These are phyloP conservation scores for Colletotrichum australisinense DNA, from an alignment of 2,329 filamentous ascomycete genomes.

Conservation along the genomic window DNA sequence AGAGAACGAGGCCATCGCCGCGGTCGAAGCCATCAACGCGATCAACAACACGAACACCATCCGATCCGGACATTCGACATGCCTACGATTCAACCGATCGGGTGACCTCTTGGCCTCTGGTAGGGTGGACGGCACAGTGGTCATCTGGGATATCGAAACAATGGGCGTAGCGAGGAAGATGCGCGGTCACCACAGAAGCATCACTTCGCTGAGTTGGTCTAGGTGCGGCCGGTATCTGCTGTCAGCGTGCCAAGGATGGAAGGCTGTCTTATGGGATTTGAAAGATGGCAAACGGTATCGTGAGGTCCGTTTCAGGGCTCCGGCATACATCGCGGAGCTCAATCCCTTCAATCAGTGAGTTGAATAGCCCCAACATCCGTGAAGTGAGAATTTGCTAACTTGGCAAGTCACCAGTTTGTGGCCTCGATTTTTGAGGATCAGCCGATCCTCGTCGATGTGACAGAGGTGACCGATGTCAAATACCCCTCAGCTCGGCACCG, in stretches of 20 bases:
- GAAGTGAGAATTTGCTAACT: constrained; percentile 1
- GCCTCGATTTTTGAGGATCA: constrained; percentile 95
- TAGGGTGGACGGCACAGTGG: constrained; percentile 91
- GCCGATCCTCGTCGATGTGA: constrained; percentile 87
- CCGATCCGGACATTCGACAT: constrained; percentile 75
- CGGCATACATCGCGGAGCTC: constrained; percentile 95
- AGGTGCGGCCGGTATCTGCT: constrained; percentile 90
- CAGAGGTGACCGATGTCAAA: constrained; percentile 76
- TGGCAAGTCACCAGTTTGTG: constrained; percentile 76
- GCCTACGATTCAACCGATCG: constrained; percentile 88
- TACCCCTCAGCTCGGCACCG: constrained; percentile 83
- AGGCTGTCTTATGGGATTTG: constrained; percentile 95
- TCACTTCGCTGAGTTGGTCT: constrained; percentile 96
- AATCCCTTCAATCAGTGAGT: constrained; percentile 89
- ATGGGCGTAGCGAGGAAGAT: constrained; percentile 96
- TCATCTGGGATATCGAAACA: constrained; percentile 97
- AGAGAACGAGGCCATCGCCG: constrained; percentile 34
- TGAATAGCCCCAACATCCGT: background rate
- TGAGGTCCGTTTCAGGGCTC: constrained; percentile 90
- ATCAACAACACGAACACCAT: constrained; percentile 84
- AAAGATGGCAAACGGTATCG: constrained; percentile 76
- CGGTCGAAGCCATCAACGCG: constrained; percentile 36
- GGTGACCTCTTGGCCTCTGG: constrained; percentile 96
- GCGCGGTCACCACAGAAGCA: constrained; percentile 90
- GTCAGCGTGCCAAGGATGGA: constrained; percentile 95